Base-by-base conservation (phyloP, 345 rosid species). In the Limnanthes douglasii region DNA sequence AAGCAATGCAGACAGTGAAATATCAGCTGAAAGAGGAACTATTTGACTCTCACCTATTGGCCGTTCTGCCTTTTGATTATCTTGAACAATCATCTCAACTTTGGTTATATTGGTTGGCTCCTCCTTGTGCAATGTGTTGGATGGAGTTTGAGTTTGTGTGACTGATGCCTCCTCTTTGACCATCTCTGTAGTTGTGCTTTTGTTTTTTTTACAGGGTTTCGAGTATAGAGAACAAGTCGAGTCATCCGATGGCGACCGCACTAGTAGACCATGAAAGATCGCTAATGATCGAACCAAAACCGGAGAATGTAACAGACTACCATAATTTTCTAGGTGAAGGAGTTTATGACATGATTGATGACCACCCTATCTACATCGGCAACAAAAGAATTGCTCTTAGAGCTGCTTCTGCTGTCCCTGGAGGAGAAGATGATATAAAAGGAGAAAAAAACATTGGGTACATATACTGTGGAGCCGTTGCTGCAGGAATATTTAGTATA, bases 241-340 rank as follows among this genome's bases (percentile, higher is more conserved):
- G 88, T 38, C 98, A 90, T 69, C 98, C 95, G 19, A 69, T 84
- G 86, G 94, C 98, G 20, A 48, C 70, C 21, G 61, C 94, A 15
- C 60, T 90, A 25, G 73, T 84, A 17, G 82, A 61, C 14, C 61
- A 74, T 46, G 98, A 61, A 15, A 66, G 59, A 57, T 62, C 69
- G 1, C 43, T 37, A 23, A 72, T 77, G 9, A 21, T 84, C 5
- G 73, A 70, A 47, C 79, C 98, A 11, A 70, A 53, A 18, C 86
- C 95, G 8, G 92, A 74, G 24, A 46, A 50, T 3, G 95, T 90
- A 0, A 60, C 50, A 35, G 65, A 80, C 3, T 90, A 60, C 48
- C 68, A 72, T 6, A 90, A 66, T 49, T 77, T 59, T 37, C 95
- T 95, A 0, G 98, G 98, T 20, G 86, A 90, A 70, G 98, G 95